Conservation (phyloP, 352 stramenopile genomes). For the Peronospora belbahrii region DNA sequence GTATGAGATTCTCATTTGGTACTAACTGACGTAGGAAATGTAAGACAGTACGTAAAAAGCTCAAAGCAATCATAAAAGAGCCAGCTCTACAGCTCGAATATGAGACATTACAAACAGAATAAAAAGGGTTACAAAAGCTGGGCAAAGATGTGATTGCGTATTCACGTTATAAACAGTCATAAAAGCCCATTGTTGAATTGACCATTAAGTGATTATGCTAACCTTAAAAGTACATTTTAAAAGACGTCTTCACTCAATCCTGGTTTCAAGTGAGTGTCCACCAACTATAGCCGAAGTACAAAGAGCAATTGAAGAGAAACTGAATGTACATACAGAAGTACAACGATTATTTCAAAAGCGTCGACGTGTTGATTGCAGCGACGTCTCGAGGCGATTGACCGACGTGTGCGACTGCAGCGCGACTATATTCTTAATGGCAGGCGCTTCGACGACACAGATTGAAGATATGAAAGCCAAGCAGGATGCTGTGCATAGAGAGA, state of each 20-base stretch:
- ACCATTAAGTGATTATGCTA: conserved; percentile 16
- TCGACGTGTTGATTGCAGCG: conserved; percentile 34
- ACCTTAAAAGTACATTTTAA: conserved; percentile 43
- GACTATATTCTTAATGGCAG: conserved; percentile 37
- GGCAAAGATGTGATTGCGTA: too few relatives aligned
- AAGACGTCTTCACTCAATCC: conserved; percentile 24
- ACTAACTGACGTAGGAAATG: too few relatives aligned
- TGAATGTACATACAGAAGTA: conserved; percentile 28
- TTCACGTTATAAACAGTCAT: too few relatives aligned
- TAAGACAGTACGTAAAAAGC: too few relatives aligned
- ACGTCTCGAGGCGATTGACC: conserved; percentile 5
- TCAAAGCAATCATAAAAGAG: too few relatives aligned
- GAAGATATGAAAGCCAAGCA: conserved; percentile 45
- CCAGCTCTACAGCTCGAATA: too few relatives aligned
- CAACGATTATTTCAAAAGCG: conserved; percentile 58
- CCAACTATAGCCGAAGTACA: conserved; percentile 38
- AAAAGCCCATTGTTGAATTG: too few relatives aligned
- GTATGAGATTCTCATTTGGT: too few relatives aligned
- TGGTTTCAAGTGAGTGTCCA: conserved; percentile 11
- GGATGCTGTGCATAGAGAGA: conserved; percentile 28
- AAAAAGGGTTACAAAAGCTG: too few relatives aligned
- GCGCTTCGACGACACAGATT: conserved; percentile 39
- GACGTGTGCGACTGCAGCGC: conserved; percentile 26
- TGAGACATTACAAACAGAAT: too few relatives aligned
- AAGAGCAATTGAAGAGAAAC: conserved; percentile 19